Base-by-base conservation (phyloP, 164 flowering plant species). In the Warburgia ugandensis region DNA sequence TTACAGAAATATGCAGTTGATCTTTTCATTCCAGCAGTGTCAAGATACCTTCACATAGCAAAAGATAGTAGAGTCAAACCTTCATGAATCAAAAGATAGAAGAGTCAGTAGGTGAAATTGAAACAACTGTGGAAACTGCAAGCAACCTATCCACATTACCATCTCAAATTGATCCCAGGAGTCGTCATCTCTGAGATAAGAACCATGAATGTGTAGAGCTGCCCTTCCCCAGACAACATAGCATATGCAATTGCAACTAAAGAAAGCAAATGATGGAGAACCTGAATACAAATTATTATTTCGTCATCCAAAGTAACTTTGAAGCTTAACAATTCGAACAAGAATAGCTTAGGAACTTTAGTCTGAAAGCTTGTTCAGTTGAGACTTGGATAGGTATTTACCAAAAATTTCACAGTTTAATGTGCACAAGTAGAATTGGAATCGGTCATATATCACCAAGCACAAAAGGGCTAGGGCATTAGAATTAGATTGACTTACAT, bases 181-280 rank as follows among this genome's bases (percentile, higher is more conserved):
- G 99, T 94, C 3, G 99, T 94, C 35, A 73, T 66, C 72, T 94
- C 99, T 21, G 99, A 94, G 52, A 94, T 82, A 48, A 94, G 87
- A 54, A 84, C 78, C 99, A 94, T 86, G 58, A 62, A 89, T 2
- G 95, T 82, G 50, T 94, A 89, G 28, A 89, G 77, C 63, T 94
- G 99, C 16, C 92, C 97, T 60, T 94, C 94, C 51, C 96, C 82
- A 23, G 80, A 69, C 39, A 74, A 66, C 88, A 89, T 65, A 19
- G 99, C 65, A 68, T 89, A 94, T 55, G 90, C 80, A 22, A 94
- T 87, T 37, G 94, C 75, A 32, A 79, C 58, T 65, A 68, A 66
- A 6, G 97, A 77, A 55, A 94, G 74, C 43, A 79, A 55, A 64
- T 94, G 99, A 72, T 94, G 99, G 55, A 94, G 21, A 50, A 94